phyloP scores from a whole-genome alignment of 2,329 filamentous ascomycete species.

The Drechslera avenae region DNA sequence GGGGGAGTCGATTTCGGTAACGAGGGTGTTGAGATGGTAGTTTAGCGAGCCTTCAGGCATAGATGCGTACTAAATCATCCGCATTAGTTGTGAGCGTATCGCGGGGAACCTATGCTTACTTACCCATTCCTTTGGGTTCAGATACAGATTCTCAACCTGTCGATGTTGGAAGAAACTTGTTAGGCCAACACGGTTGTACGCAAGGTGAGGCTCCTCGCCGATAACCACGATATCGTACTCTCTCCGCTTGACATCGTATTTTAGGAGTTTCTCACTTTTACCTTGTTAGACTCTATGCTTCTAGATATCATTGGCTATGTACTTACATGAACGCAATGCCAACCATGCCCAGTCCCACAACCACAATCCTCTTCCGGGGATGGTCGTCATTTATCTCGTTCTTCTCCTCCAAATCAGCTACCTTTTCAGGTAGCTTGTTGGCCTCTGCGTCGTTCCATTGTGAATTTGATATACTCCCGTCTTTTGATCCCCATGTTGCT shows the following conservation, averaged over 20 bases:
- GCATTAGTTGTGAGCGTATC: constrained; percentile 1
- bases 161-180: constrained; percentile 89
- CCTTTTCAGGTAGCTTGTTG: constrained; percentile 52
- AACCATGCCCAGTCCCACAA: constrained; percentile 91
- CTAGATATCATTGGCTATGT: too few relatives aligned
- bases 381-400: constrained; percentile 35
- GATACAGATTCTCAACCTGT: constrained; percentile 82
- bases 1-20: constrained; percentile 68
- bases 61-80: constrained; percentile 65
- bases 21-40: constrained; percentile 76
- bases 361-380: constrained; percentile 70
- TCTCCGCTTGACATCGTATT: constrained; percentile 74
- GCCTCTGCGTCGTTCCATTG: constrained; percentile 55
- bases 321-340: constrained; percentile 85
- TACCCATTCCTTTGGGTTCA: constrained; percentile 85
- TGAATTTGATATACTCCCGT: constrained; percentile 50
- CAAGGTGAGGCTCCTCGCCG: constrained; percentile 84
- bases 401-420: constrained; percentile 37
- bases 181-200: constrained; percentile 88
- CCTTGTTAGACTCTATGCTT: neutral
- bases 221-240: constrained; percentile 85
- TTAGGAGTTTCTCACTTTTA: constrained; percentile 85
- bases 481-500: constrained; percentile 35
- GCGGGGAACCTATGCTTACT: neutral
- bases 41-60: constrained; percentile 70